Evolutionary conservation across 768 basidiomycete genomes (phyloP), one percentile per base, ranked within the genome.

Genomic region (Antrodiella citrinella): DNA sequence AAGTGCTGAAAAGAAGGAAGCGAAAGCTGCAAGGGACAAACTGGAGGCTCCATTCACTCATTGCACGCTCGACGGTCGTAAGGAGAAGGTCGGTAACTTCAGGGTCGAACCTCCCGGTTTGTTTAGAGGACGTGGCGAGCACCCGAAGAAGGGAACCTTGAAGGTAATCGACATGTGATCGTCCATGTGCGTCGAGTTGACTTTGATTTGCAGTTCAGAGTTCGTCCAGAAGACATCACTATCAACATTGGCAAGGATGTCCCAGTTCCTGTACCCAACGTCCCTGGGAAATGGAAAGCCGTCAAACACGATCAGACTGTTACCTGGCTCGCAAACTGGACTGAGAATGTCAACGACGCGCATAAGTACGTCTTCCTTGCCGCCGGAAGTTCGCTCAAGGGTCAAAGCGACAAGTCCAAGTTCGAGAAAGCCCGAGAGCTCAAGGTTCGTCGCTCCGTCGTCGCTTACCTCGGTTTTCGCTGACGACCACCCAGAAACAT

Each of bases 291-390:
- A 40, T 99, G 96, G 96, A 92, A 89, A 65, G 73, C 75, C 3
- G 73, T 96, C 19, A 76, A 81, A 10, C 91, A 98, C 62, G 94
- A 98, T 63, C 85, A 94, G 57, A 97, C 92, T 2, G 96, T 98
- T 22, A 98, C 96, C 11, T 99, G 96, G 96, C 76, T 99, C 44
- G 96, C 96, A 3, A 94, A 88, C 50, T 99, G 96, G 96, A 93
- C 92, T 43, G 96, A 98, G 68, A 99, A 99, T 62, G 83, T 98
- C 68, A 98, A 98, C 61, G 81, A 83, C 53, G 90, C 86, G 62
- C 83, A 89, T 67, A 97, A 98, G 70, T 99, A 99, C 62, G 96
- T 99, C 49, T 98, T 98, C 76, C 69, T 98, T 55, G 91, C 96
- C 4, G 90, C 96, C n/a, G 92, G 91, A 39, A 95, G 91, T 60